Evolutionary conservation across 305 asterid genomes (phyloP).

Genomic region (Solanum hybrid): DNA sequence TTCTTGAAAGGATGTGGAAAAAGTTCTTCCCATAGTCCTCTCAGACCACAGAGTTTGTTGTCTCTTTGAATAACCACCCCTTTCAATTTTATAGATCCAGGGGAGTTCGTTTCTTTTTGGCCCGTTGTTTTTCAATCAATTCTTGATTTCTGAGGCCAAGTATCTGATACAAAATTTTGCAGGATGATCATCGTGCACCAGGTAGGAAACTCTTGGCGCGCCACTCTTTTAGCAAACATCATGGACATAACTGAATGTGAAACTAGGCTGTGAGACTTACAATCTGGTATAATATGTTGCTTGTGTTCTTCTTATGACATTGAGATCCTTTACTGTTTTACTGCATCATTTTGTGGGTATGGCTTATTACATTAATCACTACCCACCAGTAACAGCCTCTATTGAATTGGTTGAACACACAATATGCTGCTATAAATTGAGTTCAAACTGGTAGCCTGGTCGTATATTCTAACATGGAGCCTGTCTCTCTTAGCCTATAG

Average conservation of each 20-base stretch:
- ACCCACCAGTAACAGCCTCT: background rate
- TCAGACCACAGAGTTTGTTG: background rate
- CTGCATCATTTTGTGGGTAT: background rate
- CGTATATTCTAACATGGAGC: background rate
- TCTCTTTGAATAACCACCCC: background rate
- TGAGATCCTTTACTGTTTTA: background rate
- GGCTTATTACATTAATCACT: background rate
- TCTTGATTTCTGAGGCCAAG: slow-evolving; percentile 9
- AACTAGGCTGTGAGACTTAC: background rate
- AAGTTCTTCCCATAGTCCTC: background rate
- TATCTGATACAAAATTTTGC: slow-evolving; percentile 24
- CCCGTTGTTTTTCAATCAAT: background rate
- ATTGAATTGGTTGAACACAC: background rate
- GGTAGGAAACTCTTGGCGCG: slow-evolving; percentile 67
- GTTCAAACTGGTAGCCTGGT: background rate
- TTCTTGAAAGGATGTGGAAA: background rate
- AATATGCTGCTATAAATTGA: background rate
- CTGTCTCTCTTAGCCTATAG: background rate
- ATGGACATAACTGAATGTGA: slow-evolving; percentile 48
- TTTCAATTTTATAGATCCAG: background rate
- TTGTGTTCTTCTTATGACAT: background rate
- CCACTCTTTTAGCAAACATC: slow-evolving; percentile 69
- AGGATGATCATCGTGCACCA: slow-evolving; percentile 77
- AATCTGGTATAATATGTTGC: slow-evolving; percentile 21
- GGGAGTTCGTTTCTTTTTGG: background rate